These are phyloP conservation scores for Volvox carteri DNA, from an alignment of 163 green algal species.

Conservation along the genomic window DNA sequence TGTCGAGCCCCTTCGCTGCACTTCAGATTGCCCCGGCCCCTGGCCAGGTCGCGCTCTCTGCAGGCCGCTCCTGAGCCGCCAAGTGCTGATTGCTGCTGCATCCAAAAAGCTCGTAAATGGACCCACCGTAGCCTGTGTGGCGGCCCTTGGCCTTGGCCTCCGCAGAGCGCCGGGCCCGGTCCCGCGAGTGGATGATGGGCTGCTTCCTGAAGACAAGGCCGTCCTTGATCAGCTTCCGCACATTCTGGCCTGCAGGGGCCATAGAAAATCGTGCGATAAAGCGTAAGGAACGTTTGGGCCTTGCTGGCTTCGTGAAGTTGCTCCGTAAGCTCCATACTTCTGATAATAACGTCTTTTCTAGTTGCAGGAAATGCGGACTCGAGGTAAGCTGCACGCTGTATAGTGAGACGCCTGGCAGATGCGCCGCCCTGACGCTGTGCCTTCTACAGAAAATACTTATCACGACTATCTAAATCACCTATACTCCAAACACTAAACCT, in stretches of 20 bases:
- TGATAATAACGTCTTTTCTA: neutral
- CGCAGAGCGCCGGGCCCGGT: constrained; percentile 83
- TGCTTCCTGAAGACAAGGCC: constrained; percentile 99
- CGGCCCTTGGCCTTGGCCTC: constrained; percentile 99
- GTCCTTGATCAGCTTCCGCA: constrained; percentile 99
- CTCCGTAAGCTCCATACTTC: neutral
- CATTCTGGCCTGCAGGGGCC: constrained; percentile 95
- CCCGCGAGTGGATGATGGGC: constrained; percentile 96
- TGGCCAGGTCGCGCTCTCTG: neutral
- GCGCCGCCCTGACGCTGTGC: constrained; percentile 33
- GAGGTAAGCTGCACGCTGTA: neutral
- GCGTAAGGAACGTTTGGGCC: no score
- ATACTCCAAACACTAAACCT: neutral
- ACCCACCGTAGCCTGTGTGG: constrained; percentile 97
- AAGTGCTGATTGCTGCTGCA: neutral
- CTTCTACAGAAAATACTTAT: neutral
- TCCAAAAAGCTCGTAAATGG: neutral
- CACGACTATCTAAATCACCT: neutral
- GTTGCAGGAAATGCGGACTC: neutral
- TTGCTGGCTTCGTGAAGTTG: neutral
- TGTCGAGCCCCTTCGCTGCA: no score
- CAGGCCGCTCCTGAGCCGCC: neutral
- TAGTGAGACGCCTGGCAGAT: constrained; percentile 12
- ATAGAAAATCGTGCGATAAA: no score
- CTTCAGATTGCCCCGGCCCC: no score